phyloP scores from a whole-genome alignment of 1,284 basidiomycete genomes.

The Wolfiporia cocos region DNA sequence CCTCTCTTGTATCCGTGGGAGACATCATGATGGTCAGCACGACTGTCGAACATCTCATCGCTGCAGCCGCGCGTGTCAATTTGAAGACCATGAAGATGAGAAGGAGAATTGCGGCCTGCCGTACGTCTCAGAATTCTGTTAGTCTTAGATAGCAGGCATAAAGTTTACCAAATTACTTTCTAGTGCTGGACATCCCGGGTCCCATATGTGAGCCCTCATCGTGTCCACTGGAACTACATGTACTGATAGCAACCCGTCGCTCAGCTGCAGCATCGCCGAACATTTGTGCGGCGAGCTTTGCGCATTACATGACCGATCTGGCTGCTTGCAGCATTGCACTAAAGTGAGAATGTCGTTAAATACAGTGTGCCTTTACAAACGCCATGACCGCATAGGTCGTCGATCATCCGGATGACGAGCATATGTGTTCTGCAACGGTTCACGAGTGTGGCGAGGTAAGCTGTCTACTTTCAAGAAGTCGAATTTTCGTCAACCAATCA shows the following conservation, averaged over 20 bases:
- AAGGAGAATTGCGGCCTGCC: constrained; percentile 34
- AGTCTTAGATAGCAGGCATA: neutral
- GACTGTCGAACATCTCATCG: constrained; percentile 42
- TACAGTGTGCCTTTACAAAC: neutral
- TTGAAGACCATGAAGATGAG: constrained; percentile 28
- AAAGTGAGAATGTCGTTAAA: constrained; percentile 30
- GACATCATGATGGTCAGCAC: constrained; percentile 40
- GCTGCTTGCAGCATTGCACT: constrained; percentile 43
- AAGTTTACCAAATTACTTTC: constrained; percentile 1
- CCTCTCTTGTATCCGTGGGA: constrained; percentile 38
- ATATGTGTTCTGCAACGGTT: constrained; percentile 43
- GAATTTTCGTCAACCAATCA: neutral
- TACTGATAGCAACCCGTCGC: neutral
- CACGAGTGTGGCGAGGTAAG: constrained; percentile 53
- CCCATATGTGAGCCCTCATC: constrained; percentile 38
- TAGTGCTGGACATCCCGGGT: constrained; percentile 52
- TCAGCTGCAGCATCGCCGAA: constrained; percentile 39
- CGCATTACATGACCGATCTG: constrained; percentile 33
- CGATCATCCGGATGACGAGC: constrained; percentile 39
- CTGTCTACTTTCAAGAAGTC: neutral
- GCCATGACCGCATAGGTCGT: constrained; percentile 26
- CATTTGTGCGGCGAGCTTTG: constrained; percentile 50
- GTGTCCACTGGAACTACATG: neutral
- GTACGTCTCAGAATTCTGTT: constrained; percentile 27
- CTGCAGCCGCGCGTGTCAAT: constrained; percentile 40